Percentiles rank a stretch among this genome's conserved stretches.
phyloP scores from a whole-genome alignment of 225 moss, liverwort and hornwort genomes.

The Takakia lepidozioides region DNA sequence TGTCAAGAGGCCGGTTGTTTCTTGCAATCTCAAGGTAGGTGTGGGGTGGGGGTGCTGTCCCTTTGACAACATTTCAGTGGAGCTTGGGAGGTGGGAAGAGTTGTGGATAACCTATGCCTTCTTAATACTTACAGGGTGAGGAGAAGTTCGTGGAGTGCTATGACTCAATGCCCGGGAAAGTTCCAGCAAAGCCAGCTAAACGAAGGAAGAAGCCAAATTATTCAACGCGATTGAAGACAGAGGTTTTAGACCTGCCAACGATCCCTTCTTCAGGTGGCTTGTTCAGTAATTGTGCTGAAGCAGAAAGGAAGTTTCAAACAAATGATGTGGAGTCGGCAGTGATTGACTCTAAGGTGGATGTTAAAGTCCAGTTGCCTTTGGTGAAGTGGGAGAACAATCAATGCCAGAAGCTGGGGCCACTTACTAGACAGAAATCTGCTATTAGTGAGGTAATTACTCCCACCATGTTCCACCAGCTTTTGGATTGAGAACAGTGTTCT shows the following conservation, averaged over 20 bases:
- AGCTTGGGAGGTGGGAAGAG: too few species aligned
- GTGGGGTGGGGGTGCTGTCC: background rate
- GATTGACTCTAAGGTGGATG: constrained; percentile 1
- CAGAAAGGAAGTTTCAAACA: constrained; percentile 6
- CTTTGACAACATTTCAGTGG: too few species aligned
- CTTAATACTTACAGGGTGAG: constrained; percentile 16
- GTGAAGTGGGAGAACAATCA: constrained; percentile 21
- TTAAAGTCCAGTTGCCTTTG: constrained; percentile 4
- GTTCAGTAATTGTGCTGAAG: background rate
- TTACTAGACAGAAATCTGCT: constrained; percentile 25
- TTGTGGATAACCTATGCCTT: background rate
- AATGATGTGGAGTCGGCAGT: constrained; percentile 1
- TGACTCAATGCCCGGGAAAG: constrained; percentile 22
- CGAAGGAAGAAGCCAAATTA: constrained; percentile 27
- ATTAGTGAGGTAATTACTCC: constrained; percentile 27
- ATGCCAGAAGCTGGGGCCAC: constrained; percentile 12
- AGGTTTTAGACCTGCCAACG: background rate
- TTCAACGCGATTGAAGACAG: constrained; percentile 3
- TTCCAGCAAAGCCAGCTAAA: constrained; percentile 13
- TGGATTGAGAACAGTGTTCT: background rate
- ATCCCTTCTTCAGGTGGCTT: background rate
- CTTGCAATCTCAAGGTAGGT: constrained; percentile 31
- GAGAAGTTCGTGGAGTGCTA: constrained; percentile 20
- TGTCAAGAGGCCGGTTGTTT: constrained; percentile 22
- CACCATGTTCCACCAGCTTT: background rate